Conservation (phyloP, 2,329 filamentous ascomycete genomes). For the Elsinoe fawcettii region DNA sequence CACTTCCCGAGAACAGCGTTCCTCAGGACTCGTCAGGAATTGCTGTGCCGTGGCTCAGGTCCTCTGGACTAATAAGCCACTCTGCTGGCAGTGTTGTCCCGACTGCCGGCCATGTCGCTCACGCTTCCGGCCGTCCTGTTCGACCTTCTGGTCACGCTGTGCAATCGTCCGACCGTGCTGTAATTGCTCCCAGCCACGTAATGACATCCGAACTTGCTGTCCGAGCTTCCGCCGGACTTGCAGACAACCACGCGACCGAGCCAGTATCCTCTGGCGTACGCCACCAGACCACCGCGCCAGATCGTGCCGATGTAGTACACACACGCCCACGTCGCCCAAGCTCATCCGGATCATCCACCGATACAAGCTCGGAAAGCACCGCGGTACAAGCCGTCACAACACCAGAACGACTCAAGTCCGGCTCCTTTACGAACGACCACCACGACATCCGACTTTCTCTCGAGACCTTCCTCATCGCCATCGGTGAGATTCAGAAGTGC, state of each 20-base stretch:
- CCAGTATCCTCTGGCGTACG: no score
- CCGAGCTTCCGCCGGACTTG: no score
- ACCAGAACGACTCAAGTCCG: not conserved
- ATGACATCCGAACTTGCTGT: no score
- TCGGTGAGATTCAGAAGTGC: conserved; percentile 2
- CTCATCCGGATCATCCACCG: not conserved
- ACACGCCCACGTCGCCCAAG: not conserved
- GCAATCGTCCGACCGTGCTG: no score
- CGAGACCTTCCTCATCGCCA: conserved; percentile 1
- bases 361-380: not conserved
- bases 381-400: not conserved
- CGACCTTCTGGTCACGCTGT: no score
- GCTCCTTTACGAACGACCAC: not conserved
- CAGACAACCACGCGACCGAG: no score
- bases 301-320: not conserved
- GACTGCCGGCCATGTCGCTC: no score
- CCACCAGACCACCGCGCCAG: not conserved
- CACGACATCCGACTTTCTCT: not conserved
- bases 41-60: not conserved
- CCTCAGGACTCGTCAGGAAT: not conserved
- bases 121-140: no score
- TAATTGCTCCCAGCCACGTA: no score
- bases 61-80: not conserved
- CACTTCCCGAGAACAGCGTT: not conserved
- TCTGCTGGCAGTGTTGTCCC: not conserved